Base-by-base conservation (phyloP, 345 rosid species). In the Eucalyptus viminalis region DNA sequence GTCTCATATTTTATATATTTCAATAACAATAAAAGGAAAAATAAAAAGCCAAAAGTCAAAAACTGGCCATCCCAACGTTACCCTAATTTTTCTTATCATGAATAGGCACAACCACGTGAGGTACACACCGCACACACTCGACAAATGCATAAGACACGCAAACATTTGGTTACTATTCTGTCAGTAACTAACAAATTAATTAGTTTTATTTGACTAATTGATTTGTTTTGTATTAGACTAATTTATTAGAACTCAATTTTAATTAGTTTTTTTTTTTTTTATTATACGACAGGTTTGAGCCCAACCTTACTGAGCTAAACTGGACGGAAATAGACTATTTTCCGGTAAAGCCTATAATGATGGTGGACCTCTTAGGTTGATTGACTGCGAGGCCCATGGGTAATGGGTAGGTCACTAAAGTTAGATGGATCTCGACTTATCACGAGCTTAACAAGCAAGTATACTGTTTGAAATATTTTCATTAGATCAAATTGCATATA, bases 111-210 rank as follows among this genome's bases (percentile, higher is more conserved):
- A 37, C 0, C 11, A 19, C 1, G 0, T 5, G 25, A 72, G 44
- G 6, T 0, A 34, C 13, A 2, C 14, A 10, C 43, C 1, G 2
- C 50, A 9, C 24, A 17, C 80, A 17, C 40, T 0, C 17, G 24
- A 69, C 44, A 17, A 69, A 69, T 9, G 44, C 80, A 19, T 17
- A 72, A 72, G 25, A 9, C 44, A 72, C 1, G 14, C 25, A 34
- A 34, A 72, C 81, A 72, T 72, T 72, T 72, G 44, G 44, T 69
- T 34, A 5, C 44, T 9, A 69, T 17, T 69, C 44, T 9, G 4
- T 69, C 14, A 5, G 19, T 17, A 34, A 37, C 80, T 34, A 34
- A 69, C 7, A 72, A 34, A 37, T 72, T 72, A 34, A 9, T 19
- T 9, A 34, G 25, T 34, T 9, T 17, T 72, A 72, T 1, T 72